Evolutionary conservation across 2,329 filamentous ascomycete genomes (phyloP), one percentile per base, ranked within the genome.

Genomic region (Ciborinia camelliae): DNA sequence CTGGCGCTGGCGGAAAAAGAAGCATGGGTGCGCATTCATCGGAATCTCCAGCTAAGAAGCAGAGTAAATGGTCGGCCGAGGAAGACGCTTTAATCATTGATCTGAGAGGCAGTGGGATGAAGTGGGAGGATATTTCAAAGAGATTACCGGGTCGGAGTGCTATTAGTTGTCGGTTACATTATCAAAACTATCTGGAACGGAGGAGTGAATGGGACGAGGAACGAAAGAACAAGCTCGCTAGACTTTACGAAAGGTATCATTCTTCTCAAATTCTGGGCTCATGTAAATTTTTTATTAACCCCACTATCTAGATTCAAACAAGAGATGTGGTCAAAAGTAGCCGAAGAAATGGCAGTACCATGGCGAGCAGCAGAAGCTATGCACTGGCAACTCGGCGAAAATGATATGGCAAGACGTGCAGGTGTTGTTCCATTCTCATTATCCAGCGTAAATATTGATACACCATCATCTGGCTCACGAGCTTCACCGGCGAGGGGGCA

Each of bases 111-210:
- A 88, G 88, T 71, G 91, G 91, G 10, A 97, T 97, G 92, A 98
- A 98, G 76, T 98, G 94, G 95, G 94, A 98, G 75, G 94, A 98
- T 77, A 97, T 98, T 73, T 96, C 92, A 68, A 96, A 94, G 80
- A 86, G 89, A 63, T 81, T 98, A 58, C 93, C 92, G 3, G 94
- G 94, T 68, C 86, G 95, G 71, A 97, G 92, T 77, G 89, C 92
- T 65, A 97, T 97, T 73, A 96, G 92, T 72, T 98, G 94, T 77
- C 88, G 94, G 51, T 82, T 98, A 60, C 92, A 97, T 75, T 98
- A 97, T 77, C 94, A 98, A 74, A 99, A 99, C 76, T 98, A 98
- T 76, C 85, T 97, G 62, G 95, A 99, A 77, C 86, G 92, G 73
- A 85, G 92, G 65, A 92, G 91, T 72, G 92, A 96, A 75, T 98